Base-by-base conservation (phyloP, 208 protist species). In the Naegleria gruberi region DNA sequence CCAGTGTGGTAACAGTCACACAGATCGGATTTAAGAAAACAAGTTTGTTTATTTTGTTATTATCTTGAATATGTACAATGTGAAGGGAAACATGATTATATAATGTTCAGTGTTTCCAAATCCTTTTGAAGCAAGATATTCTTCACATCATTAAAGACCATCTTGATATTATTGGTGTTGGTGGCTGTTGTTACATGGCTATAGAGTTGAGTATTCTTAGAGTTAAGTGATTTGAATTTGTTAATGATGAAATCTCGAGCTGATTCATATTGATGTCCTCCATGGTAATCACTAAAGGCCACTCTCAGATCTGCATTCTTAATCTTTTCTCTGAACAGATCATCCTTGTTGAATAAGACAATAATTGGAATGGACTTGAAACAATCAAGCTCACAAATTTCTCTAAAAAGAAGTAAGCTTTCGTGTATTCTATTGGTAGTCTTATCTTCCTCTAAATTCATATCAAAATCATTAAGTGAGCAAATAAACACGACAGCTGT, bases 391-490 rank as follows among this genome's bases (percentile, higher is more conserved):
- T 91, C 91, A 43, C 15, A 91, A 5, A 90, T 41, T 26, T 85
- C 89, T 23, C 89, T 8, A 45, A 92, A 92, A 7, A 92, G 10
- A 12, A 88, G 4, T 37, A 91, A 41, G 42, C 15, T 73, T 46
- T 91, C 90, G 15, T 65, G 7, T 19, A 91, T 85, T 40, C 90
- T 23, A 23, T 87, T 91, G 2, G 87, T 91, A 2, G 73, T 30
- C 0, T 91, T 89, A 89, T 96, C 93, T 88, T 96, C 94, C 42
- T 91, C 55, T 8, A 94, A 86, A 43, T 90, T 93, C 82, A 91
- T 86, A 57, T 95, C 94, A 90, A 92, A 94, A 42, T 93, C 91
- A 65, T 6, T 46, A 3, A 93, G 26, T 0, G 89, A 92, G 0
- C 6, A 8, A 46, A 46, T 57, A 91, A 92, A 92, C 0, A 93